Conservation (phyloP, 768 basidiomycete genomes). For the Tulasnella sp. region DNA sequence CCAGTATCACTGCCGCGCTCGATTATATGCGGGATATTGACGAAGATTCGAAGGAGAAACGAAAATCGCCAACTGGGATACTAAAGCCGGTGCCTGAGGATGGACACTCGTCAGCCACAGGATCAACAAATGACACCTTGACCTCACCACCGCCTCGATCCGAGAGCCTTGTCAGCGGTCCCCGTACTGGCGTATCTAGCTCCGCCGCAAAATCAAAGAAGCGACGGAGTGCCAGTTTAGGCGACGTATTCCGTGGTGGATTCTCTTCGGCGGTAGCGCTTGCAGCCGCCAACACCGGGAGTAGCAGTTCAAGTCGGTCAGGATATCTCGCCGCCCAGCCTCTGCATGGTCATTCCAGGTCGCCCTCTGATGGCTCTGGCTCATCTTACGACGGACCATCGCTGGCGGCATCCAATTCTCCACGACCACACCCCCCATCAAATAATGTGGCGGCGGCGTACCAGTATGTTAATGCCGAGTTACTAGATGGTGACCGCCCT, state of each 20-base stretch:
- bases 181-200: not conserved
- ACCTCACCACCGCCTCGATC: not conserved
- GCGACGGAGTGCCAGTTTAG: conserved; percentile 6
- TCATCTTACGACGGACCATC: not conserved
- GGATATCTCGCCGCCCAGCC: not conserved
- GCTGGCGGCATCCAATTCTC: not conserved
- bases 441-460: conserved; percentile 9
- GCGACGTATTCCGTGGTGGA: conserved; percentile 3
- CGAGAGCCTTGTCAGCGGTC: conserved; percentile 1
- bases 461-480: conserved; percentile 10
- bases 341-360: not conserved
- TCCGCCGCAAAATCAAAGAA: conserved; percentile 1
- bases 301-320: no score
- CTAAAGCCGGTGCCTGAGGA: no score
- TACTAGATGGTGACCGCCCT: not conserved
- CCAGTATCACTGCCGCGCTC: conserved; percentile 11
- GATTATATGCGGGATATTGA: conserved; percentile 1
- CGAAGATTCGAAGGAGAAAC: not conserved
- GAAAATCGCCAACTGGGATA: not conserved
- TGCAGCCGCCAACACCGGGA: not conserved
- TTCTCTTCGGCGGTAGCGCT: not conserved
- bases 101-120: no score
- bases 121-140: not conserved
- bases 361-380: not conserved
- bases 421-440: not conserved